Conservation (phyloP, 2,329 filamentous ascomycete species). For the Thielaviopsis populi region DNA sequence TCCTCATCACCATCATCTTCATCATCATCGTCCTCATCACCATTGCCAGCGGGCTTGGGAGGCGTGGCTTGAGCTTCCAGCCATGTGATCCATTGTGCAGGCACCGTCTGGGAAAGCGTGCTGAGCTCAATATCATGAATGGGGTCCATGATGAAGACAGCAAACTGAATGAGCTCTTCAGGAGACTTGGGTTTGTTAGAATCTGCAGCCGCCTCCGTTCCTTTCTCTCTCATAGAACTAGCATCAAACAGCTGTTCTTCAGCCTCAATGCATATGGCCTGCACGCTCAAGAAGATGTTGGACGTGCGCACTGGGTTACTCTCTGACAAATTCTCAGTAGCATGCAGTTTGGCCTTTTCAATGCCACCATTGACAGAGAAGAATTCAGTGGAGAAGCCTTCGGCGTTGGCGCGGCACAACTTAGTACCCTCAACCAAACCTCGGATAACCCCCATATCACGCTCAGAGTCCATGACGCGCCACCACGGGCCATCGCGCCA, state of each 20-base stretch:
- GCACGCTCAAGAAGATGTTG: constrained; percentile 90
- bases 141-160: constrained; percentile 70
- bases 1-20: constrained; percentile 24
- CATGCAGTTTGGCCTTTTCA: constrained; percentile 63
- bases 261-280: constrained; percentile 57
- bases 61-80: constrained; percentile 52
- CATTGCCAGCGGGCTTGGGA: neutral
- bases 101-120: constrained; percentile 68
- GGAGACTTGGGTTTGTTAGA: constrained; percentile 30
- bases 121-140: constrained; percentile 82
- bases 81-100: constrained; percentile 79
- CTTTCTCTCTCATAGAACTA: constrained; percentile 36
- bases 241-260: constrained; percentile 52
- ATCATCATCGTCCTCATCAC: neutral
- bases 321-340: constrained; percentile 64
- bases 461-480: constrained; percentile 53
- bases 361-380: constrained; percentile 65
- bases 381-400: constrained; percentile 75
- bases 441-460: constrained; percentile 65
- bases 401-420: constrained; percentile 75
- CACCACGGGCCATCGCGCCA: constrained; percentile 98
- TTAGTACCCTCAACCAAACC: constrained; percentile 80
- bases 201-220: constrained; percentile 33
- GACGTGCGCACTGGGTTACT: constrained; percentile 81
- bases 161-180: constrained; percentile 56